Evolutionary conservation across 345 rosid genomes (phyloP), one percentile per base, ranked within the genome.

Genomic region (Gossypium australe): DNA sequence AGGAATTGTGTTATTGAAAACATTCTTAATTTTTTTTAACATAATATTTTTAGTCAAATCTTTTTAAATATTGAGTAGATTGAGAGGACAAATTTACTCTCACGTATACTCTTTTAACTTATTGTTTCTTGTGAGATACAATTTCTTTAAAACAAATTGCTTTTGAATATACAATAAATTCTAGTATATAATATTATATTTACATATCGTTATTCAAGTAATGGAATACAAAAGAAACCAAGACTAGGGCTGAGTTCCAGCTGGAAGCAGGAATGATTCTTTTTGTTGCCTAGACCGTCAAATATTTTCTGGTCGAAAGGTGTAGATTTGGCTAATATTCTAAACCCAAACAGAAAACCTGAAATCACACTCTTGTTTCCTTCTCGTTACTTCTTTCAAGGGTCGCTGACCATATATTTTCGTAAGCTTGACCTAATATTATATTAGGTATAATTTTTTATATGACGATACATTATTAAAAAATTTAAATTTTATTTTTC

Each of bases 271-370:
- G 34, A 29, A 22, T 13, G 67, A 49, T 71, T 62, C 41, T 57
- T 55, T 70, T 47, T 29, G 66, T 64, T 85, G 77, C 81, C 83
- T 88, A 86, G 89, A 87, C 85, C 77, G 82, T 82, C 85, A 86
- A 87, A 71, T 74, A 67, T 72, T 27, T 71, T 44, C 59, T 64
- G 48, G 48, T 62, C 68, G 56, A 43, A 67, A 68, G 44, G 65
- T 18, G 7, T 27, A 25, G 72, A 27, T 51, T 51, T 69, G 7
- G 16, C 14, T 69, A 51, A 49, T 51, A 51, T 17, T 51, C 29
- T 52, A 70, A 17, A 1, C 45, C 25, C 6, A 4, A 70, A 70
- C 52, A 45, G 11, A 70, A 70, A 45, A 70, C 73, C 59, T 49
- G 38, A 51, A 70, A 51, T 51, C 59, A 34, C 56, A 58, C 59